A percentile compares a stretch with the other conserved stretches of the same genome.
Evolutionary conservation across 768 basidiomycete species (phyloP).

Genomic region (Suillus lakei): DNA sequence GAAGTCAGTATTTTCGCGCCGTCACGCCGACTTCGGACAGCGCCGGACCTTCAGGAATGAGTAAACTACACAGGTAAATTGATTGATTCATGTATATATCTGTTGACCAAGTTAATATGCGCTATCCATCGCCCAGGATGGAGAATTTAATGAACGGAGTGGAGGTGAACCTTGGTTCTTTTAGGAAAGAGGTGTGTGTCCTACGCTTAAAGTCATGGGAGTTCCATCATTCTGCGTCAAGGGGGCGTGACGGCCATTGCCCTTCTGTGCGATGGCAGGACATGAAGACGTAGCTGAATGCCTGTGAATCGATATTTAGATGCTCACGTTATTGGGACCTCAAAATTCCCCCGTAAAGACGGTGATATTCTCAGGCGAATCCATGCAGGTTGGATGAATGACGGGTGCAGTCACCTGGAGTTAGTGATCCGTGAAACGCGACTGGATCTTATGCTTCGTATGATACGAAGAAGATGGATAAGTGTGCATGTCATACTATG

Average conservation of each 20-base stretch:
- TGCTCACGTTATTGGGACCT: constrained; percentile 5
- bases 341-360: background rate
- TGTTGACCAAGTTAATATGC: background rate
- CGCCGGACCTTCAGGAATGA: background rate
- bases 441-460: too few relatives aligned
- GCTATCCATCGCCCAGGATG: background rate
- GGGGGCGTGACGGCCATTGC: too few relatives aligned
- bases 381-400: background rate
- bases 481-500: background rate
- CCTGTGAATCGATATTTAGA: constrained; percentile 1
- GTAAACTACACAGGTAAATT: constrained; percentile 2
- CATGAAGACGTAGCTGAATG: constrained; percentile 1
- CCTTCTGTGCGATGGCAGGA: constrained; percentile 5
- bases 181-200: background rate
- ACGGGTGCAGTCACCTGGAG: background rate
- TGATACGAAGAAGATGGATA: too few relatives aligned
- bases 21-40: background rate
- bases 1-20: constrained; percentile 2
- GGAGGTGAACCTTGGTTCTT: background rate
- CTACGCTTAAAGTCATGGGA: constrained; percentile 4
- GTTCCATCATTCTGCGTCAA: background rate
- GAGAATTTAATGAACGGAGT: background rate
- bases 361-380: constrained; percentile 1
- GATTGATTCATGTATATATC: background rate
- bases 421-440: constrained; percentile 1